These are phyloP conservation scores for Megacollybia marginata DNA, from an alignment of 768 basidiomycete genomes.

Conservation along the genomic window DNA sequence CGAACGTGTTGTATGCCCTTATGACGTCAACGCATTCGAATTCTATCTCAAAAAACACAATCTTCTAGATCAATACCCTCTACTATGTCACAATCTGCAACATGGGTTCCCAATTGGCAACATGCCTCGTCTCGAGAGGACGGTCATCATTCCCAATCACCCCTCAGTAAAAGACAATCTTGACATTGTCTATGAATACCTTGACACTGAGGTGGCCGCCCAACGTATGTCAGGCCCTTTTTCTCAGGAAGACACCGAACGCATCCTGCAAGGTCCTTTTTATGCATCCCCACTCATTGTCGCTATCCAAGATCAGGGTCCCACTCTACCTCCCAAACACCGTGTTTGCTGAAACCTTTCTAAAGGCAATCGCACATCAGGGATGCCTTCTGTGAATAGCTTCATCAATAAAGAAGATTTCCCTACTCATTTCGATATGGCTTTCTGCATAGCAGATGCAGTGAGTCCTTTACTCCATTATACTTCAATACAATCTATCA, in stretches of 20 bases:
- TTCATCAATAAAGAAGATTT: slow-evolving; percentile 8
- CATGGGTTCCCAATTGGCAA: too few relatives aligned
- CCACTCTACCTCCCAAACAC: slow-evolving; percentile 7
- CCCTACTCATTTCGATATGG: slow-evolving; percentile 8
- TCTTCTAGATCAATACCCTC: too few relatives aligned
- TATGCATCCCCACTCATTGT: slow-evolving; percentile 13
- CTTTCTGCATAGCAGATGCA: slow-evolving; percentile 5
- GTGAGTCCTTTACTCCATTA: slow-evolving; percentile 3
- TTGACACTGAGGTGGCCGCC: slow-evolving; percentile 7
- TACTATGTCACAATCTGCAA: too few relatives aligned
- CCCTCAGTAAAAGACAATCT: slow-evolving; percentile 3
- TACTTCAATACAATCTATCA: too few relatives aligned
- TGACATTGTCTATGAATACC: slow-evolving; percentile 3
- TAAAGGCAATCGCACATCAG: slow-evolving; percentile 6
- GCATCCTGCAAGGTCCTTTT: slow-evolving; percentile 8
- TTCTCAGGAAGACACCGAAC: slow-evolving; percentile 1
- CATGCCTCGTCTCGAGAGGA: too few relatives aligned
- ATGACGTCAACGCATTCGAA: too few relatives aligned
- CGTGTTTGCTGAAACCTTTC: slow-evolving; percentile 13
- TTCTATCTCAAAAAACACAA: too few relatives aligned
- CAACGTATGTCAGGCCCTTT: slow-evolving; percentile 11
- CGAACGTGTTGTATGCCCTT: too few relatives aligned
- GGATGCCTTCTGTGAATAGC: neutral
- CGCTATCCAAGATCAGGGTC: slow-evolving; percentile 4
- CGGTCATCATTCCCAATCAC: slow-evolving; percentile 8